Evolutionary conservation across 371 early-diverging fungal genomes (phyloP).

Genomic region (Circinella umbellata): DNA sequence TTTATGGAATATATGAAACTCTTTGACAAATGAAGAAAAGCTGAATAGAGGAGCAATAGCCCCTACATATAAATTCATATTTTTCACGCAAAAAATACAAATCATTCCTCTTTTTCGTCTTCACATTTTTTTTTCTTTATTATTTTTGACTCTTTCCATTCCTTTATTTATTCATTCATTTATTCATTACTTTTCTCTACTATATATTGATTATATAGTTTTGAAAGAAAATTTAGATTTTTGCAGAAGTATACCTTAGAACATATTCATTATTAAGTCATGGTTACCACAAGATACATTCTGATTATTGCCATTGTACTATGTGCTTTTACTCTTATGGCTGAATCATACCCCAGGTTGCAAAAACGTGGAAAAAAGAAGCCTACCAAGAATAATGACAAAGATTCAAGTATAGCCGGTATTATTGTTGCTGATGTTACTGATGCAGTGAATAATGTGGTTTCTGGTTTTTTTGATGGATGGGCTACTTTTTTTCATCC

Average conservation of each 20-base stretch:
- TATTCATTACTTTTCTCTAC: no score
- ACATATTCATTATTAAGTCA: background rate
- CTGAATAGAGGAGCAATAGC: no score
- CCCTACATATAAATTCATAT: no score
- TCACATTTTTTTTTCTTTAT: no score
- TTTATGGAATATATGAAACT: no score
- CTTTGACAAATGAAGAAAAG: no score
- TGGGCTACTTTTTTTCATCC: constrained; percentile 1
- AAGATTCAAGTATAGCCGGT: background rate
- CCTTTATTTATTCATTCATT: no score
- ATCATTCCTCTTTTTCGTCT: no score
- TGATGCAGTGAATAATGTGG: background rate
- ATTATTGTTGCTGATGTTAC: background rate
- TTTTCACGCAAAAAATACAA: no score
- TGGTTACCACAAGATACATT: background rate
- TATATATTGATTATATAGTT: no score
- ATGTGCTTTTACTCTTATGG: background rate
- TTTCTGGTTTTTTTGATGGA: background rate
- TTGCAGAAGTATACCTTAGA: background rate
- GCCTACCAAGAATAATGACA: background rate
- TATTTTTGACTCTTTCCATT: no score
- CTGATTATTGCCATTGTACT: background rate
- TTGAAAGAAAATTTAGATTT: no score
- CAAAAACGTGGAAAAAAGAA: background rate
- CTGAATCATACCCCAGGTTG: background rate